A percentile compares a stretch with the other conserved stretches of the same genome.
Evolutionary conservation across 768 basidiomycete species (phyloP).

Genomic region (Piloderma croceum): DNA sequence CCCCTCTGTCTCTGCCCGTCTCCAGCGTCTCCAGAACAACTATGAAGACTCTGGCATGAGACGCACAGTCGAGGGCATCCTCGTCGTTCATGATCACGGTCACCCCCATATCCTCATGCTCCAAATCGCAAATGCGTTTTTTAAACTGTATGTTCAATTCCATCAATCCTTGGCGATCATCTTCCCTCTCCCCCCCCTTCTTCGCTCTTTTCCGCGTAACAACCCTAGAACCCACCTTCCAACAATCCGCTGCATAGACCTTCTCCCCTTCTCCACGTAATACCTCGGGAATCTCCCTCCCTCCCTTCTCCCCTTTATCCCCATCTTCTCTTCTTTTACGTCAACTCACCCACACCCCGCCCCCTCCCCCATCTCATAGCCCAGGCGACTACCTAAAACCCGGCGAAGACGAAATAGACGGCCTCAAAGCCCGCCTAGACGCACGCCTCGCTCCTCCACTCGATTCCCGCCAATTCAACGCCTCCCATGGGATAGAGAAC

Average conservation of each 20-base stretch:
- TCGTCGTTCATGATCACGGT: constrained; percentile 93
- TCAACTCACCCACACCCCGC: constrained; percentile 3
- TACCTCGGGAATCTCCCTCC: no score
- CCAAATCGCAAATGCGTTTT: constrained; percentile 98
- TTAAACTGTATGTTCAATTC: constrained; percentile 76
- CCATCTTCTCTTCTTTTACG: constrained; percentile 4
- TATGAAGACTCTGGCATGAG: constrained; percentile 98
- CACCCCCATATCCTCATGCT: constrained; percentile 97
- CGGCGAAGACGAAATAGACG: constrained; percentile 88
- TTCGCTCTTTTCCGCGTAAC: constrained; percentile 1
- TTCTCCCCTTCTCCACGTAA: no score
- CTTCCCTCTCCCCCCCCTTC: constrained; percentile 3
- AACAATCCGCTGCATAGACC: no score
- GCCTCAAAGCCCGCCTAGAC: constrained; percentile 84
- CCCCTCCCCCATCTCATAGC: constrained; percentile 31
- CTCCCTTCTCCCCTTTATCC: constrained; percentile 3
- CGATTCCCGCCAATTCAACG: constrained; percentile 70
- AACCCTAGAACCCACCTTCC: background rate
- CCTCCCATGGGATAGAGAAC: constrained; percentile 70
- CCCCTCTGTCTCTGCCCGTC: constrained; percentile 88
- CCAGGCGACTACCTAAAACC: constrained; percentile 99
- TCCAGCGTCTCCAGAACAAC: constrained; percentile 92
- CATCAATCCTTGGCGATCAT: background rate
- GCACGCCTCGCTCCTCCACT: constrained; percentile 80
- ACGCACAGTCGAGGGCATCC: constrained; percentile 84